Evolutionary conservation across 2,329 filamentous ascomycete genomes (phyloP).

Genomic region (Pyrenophora tritici-repentis): DNA sequence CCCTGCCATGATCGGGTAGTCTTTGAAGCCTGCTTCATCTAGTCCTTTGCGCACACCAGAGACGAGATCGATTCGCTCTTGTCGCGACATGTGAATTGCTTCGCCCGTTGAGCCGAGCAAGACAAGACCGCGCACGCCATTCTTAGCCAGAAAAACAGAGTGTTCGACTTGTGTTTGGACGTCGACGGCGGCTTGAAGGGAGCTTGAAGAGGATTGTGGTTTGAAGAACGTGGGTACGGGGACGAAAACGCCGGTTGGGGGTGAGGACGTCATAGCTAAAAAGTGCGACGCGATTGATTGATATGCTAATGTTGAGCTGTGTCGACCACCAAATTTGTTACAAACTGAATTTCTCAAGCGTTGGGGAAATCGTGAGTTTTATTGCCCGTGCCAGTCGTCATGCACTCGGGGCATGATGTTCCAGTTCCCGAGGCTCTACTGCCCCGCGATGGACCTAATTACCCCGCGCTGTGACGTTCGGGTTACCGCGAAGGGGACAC

Average conservation of each 20-base stretch:
- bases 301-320: neutral
- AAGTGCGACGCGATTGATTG: slow-evolving; percentile 9
- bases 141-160: slow-evolving; percentile 63
- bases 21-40: slow-evolving; percentile 59
- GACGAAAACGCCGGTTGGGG: slow-evolving; percentile 47
- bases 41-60: slow-evolving; percentile 61
- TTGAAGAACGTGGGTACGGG: slow-evolving; percentile 68
- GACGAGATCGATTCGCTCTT: slow-evolving; percentile 62
- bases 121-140: slow-evolving; percentile 65
- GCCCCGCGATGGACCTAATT: slow-evolving; percentile 19
- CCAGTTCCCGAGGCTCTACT: slow-evolving; percentile 35
- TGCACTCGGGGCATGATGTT: slow-evolving; percentile 29
- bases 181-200: slow-evolving; percentile 60
- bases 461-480: slow-evolving; percentile 38
- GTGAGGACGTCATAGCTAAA: slow-evolving; percentile 33
- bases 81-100: slow-evolving; percentile 63
- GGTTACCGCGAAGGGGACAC: slow-evolving; percentile 16
- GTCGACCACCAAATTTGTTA: neutral
- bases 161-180: slow-evolving; percentile 63
- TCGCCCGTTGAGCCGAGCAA: slow-evolving; percentile 69
- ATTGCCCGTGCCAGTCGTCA: slow-evolving; percentile 15
- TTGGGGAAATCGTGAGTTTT: neutral
- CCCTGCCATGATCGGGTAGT: slow-evolving; percentile 67
- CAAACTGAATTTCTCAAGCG: neutral
- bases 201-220: slow-evolving; percentile 50